Base-by-base conservation (phyloP, 805 yeast species). In the Monosporozyma yasuniensis region DNA sequence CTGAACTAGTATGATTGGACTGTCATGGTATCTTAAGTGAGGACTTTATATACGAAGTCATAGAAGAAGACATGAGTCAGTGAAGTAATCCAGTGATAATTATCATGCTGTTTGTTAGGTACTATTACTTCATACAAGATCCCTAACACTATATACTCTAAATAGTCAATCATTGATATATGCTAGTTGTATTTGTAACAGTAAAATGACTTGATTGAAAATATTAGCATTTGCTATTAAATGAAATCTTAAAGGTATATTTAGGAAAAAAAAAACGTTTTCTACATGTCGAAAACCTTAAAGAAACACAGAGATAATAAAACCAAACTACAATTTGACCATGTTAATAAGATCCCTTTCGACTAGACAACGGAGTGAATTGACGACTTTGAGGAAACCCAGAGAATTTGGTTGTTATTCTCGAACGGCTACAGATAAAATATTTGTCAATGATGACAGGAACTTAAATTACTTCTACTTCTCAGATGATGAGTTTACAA, bases 371-470 rank as follows among this genome's bases (percentile, higher is more conserved):
- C 42, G 54, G 43, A 47, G 48, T 23, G 30, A 37, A 5, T 74
- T 80, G 11, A 79, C 90, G 0, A 79, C 86, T 1, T 72, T 90
- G 47, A 80, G 82, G 59, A 93, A 87, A 64, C 98, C 99, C 2
- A 83, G 81, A 55, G 96, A 91, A 66, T 56, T 91, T 2, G 72
- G 78, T n/a, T 65, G 78, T 4, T 91, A 73, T 63, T 80, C 93
- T 3, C 70, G 88, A 50, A 79, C 77, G 16, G 63, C 50, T 11
- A 77, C 81, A 7, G 81, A 80, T 21, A 77, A 74, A 23, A 73
- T 78, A 22, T 59, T 67, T 21, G 63, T 68, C 4, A 66, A 78
- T 10, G 81, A 80, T 56, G 78, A 77, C 48, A 64, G 79, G 0
- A 74, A 77, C 4, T 66, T 87, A 47, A 69, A 75, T 9, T 87